phyloP scores from a whole-genome alignment of 2,329 filamentous ascomycete genomes.

The Trichoderma koningii region DNA sequence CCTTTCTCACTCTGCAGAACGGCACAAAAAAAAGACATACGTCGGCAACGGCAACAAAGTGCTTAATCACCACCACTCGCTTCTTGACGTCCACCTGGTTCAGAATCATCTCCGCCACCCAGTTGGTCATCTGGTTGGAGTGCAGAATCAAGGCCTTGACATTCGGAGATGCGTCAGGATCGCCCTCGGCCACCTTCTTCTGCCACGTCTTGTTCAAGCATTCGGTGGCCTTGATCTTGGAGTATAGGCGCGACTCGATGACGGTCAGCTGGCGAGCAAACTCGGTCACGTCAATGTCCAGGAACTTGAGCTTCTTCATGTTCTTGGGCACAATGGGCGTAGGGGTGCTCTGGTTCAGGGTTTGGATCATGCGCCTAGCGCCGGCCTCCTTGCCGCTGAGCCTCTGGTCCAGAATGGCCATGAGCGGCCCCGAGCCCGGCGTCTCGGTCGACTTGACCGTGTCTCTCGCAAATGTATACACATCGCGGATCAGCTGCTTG shows the following conservation, averaged over 20 bases:
- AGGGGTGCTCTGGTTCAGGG: slow-evolving; percentile 78
- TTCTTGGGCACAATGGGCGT: slow-evolving; percentile 94
- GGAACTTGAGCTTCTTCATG: slow-evolving; percentile 98
- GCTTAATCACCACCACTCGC: slow-evolving; percentile 95
- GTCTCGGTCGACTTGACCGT: slow-evolving; percentile 92
- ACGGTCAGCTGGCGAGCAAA: slow-evolving; percentile 98
- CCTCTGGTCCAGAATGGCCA: slow-evolving; percentile 85
- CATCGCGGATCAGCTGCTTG: slow-evolving; percentile 80
- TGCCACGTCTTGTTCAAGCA: slow-evolving; percentile 99
- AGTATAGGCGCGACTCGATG: slow-evolving; percentile 91
- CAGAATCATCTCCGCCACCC: slow-evolving; percentile 98
- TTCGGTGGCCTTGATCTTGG: slow-evolving; percentile 93
- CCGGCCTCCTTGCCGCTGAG: slow-evolving; percentile 85
- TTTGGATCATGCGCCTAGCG: slow-evolving; percentile 83
- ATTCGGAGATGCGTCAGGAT: slow-evolving; percentile 85
- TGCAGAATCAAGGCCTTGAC: slow-evolving; percentile 96
- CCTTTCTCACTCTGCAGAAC: neutral
- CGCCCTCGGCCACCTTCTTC: slow-evolving; percentile 82
- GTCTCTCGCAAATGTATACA: slow-evolving; percentile 88
- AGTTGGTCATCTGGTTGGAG: slow-evolving; percentile 98
- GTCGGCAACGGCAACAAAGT: slow-evolving; percentile 95
- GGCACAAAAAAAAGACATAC: slow-evolving; percentile 55
- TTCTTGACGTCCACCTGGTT: slow-evolving; percentile 94
- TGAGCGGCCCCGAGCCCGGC: slow-evolving; percentile 79
- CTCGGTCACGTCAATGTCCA: slow-evolving; percentile 93